Percentiles rank a stretch among this genome's conserved stretches.
These are phyloP conservation scores for Ogataea trehalophila DNA, from an alignment of 805 yeast species.

Conservation along the genomic window DNA sequence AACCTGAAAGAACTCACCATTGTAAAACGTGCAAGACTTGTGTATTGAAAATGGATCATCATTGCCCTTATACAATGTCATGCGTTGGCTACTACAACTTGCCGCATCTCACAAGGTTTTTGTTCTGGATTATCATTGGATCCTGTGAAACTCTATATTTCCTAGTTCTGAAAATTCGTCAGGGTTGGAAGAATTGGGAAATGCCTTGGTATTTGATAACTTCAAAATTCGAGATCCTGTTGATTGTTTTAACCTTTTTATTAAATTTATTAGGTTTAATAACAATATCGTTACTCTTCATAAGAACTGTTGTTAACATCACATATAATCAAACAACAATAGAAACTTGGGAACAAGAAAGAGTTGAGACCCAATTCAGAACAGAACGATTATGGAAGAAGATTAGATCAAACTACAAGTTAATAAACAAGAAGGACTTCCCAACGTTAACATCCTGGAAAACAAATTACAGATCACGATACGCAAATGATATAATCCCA, in stretches of 20 bases:
- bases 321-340: constrained; percentile 78
- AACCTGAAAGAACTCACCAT: constrained; percentile 85
- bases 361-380: constrained; percentile 63
- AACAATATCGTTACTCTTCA: constrained; percentile 52
- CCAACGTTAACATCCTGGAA: constrained; percentile 48
- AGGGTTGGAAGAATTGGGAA: constrained; percentile 44
- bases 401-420: constrained; percentile 40
- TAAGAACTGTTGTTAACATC: constrained; percentile 57
- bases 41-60: constrained; percentile 90
- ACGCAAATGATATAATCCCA: constrained; percentile 18
- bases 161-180: constrained; percentile 35
- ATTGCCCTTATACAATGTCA: constrained; percentile 89
- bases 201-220: constrained; percentile 54
- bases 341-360: constrained; percentile 88
- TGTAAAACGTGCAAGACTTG: constrained; percentile 74
- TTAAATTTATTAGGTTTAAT: constrained; percentile 54
- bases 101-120: constrained; percentile 76
- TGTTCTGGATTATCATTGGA: constrained; percentile 57
- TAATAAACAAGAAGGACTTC: constrained; percentile 33
- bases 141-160: constrained; percentile 43
- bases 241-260: constrained; percentile 51
- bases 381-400: constrained; percentile 50
- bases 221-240: constrained; percentile 42
- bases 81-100: constrained; percentile 79
- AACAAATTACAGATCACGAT: background rate